Conservation (phyloP, 345 rosid genomes). For the Trapa bicornis region DNA sequence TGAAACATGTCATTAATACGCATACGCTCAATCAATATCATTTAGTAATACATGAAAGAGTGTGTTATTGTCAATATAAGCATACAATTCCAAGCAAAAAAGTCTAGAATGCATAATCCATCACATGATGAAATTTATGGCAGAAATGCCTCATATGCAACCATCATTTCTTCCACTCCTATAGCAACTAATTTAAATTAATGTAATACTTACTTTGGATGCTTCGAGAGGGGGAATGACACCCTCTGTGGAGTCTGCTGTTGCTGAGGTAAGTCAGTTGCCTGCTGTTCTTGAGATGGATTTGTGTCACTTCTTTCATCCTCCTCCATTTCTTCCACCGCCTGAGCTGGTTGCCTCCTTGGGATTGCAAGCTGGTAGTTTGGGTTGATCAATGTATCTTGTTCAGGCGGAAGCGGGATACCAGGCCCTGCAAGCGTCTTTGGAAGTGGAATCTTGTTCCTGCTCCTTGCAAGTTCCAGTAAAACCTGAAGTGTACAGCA, state of each 20-base stretch:
- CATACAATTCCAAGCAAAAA: background rate
- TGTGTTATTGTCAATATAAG: background rate
- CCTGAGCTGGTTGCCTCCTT: constrained; percentile 38
- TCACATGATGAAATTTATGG: background rate
- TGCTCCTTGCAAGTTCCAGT: constrained; percentile 61
- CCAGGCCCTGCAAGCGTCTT: constrained; percentile 58
- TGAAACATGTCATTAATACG: too few relatives aligned
- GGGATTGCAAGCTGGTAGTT: constrained; percentile 72
- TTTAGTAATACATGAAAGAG: background rate
- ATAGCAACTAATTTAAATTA: background rate
- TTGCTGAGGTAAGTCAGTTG: constrained; percentile 18
- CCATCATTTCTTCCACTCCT: background rate
- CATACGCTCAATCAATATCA: background rate
- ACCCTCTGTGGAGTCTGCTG: constrained; percentile 44
- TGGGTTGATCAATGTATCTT: constrained; percentile 63
- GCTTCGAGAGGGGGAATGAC: constrained; percentile 58
- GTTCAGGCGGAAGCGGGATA: constrained; percentile 76
- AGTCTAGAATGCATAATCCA: background rate
- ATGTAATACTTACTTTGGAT: constrained; percentile 23
- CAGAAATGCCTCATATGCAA: background rate
- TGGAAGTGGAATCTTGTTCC: constrained; percentile 82
- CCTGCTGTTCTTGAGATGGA: constrained; percentile 36
- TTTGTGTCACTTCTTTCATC: constrained; percentile 58
- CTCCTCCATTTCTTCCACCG: constrained; percentile 63
- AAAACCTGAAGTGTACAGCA: constrained; percentile 30